These are phyloP conservation scores for Oryza meridionalis DNA, from an alignment of 176 grass and related monocot genomes.

Conservation along the genomic window DNA sequence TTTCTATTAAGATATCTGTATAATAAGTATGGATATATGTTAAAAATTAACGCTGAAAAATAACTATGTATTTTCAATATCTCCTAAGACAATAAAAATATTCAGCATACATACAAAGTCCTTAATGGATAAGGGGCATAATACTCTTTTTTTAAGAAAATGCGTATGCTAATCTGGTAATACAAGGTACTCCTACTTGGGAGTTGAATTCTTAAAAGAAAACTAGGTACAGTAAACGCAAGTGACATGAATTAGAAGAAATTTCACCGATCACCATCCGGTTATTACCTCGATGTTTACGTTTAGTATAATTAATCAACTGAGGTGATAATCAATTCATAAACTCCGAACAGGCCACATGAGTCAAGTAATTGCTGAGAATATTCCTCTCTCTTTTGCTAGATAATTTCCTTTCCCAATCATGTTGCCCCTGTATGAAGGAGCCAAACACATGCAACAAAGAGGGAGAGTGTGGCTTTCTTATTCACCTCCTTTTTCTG, in stretches of 20 bases:
- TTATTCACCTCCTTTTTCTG: not conserved
- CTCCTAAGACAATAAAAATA: not conserved
- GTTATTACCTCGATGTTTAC: not conserved
- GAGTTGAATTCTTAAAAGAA: not conserved
- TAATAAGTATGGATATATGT: not conserved
- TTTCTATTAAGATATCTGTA: not conserved
- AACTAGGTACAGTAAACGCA: not conserved
- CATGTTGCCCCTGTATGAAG: slow-evolving; percentile 15
- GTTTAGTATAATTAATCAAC: not conserved
- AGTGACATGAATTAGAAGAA: not conserved
- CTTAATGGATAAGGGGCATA: not conserved
- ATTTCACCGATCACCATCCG: not conserved
- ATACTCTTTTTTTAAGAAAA: not conserved
- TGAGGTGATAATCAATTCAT: not conserved
- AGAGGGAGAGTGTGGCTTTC: not conserved
- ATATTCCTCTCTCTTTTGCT: slow-evolving; percentile 33
- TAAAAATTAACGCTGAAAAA: not conserved
- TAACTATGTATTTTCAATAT: not conserved
- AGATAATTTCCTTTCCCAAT: slow-evolving; percentile 21
- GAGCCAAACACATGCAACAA: slow-evolving; percentile 43
- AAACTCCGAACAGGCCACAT: slow-evolving; percentile 39
- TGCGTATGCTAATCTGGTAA: not conserved
- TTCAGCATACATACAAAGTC: not conserved
- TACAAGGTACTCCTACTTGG: not conserved
- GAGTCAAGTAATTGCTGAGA: slow-evolving; percentile 29